phyloP scores from a whole-genome alignment of 495 filamentous ascomycete genomes.

The Hypomontagnella submonticulosa region DNA sequence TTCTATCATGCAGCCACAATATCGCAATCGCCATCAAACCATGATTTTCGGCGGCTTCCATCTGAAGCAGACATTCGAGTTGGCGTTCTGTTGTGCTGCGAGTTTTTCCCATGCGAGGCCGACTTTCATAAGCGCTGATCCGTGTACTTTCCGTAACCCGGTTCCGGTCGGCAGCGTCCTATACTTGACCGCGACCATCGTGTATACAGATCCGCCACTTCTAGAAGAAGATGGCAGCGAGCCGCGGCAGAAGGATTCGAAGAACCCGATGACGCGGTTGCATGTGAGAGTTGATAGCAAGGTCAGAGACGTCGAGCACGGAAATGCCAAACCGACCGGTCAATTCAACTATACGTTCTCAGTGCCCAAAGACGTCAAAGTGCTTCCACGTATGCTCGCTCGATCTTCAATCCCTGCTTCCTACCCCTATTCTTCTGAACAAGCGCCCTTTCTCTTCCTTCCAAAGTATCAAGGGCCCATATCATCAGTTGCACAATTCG shows the following conservation, averaged over 20 bases:
- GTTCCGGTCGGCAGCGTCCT: conserved; percentile 86
- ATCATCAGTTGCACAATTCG: neutral
- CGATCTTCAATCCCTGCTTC: neutral
- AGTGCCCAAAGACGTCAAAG: conserved; percentile 75
- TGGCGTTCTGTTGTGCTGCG: conserved; percentile 90
- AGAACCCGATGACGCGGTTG: conserved; percentile 66
- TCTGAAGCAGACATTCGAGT: conserved; percentile 83
- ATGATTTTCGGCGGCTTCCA: conserved; percentile 93
- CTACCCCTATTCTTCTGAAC: neutral
- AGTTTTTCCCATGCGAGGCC: conserved; percentile 79
- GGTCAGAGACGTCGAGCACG: conserved; percentile 82
- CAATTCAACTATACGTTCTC: conserved; percentile 89
- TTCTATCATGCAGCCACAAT: conserved; percentile 88
- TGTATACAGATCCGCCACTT: conserved; percentile 77
- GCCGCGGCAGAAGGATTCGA: conserved; percentile 47
- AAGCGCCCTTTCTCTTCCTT: neutral
- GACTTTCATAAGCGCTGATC: conserved; percentile 81
- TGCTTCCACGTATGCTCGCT: conserved; percentile 67
- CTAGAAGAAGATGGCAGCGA: conserved; percentile 55
- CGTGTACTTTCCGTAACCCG: conserved; percentile 84
- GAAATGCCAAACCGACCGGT: conserved; percentile 77
- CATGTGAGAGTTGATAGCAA: conserved; percentile 81
- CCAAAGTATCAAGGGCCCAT: neutral
- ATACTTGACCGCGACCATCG: conserved; percentile 80
- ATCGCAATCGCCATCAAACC: conserved; percentile 86